Evolutionary conservation across 495 filamentous ascomycete species (phyloP), one percentile per base, ranked within the genome.

Genomic region (Aspergillus olivimuriae): DNA sequence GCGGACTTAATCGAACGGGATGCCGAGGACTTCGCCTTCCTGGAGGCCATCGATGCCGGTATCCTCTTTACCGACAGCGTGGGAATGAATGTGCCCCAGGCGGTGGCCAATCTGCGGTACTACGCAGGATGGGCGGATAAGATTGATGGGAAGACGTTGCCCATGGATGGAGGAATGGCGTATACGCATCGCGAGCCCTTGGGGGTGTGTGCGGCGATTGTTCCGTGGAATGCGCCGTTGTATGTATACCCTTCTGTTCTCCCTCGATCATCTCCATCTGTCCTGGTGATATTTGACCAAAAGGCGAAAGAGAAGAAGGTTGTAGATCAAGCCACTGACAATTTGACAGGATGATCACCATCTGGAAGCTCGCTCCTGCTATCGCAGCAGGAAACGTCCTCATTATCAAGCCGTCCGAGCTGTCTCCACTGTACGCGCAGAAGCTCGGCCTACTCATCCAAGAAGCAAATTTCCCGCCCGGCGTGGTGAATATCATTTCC

Each of bases 351-450:
- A 94, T 94, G 86, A 86, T 88, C 4, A 83, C 86, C 0, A 58
- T 60, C 18, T 67, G 63, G 63, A 82, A 81, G 47, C 48, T 79
- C 4, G 78, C 72, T 4, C 74, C 77, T 0, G 76, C 77, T 0
- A 52, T 83, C 1, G 73, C 72, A 0, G 68, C 73, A 0, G 80
- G 80, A 0, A 81, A 82, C 54, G 68, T 67, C 2, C 65, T 95
- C 41, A 82, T 97, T 53, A 68, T 97, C 47, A 97, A 97, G 68
- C 82, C 89, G 7, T 94, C 91, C 0, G 91, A 97, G 66, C 79
- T 86, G 44, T 88, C 95, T 39, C 91, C 91, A 2, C 86, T 92
- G 10, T 89, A 86, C 16, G 82, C 81, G 30, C 90, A 91, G 78
- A 89, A 87, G 52, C 66, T 94, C 15, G 90, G 84, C 19, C 81